Evolutionary conservation across 129 eudicot genomes (phyloP).

Genomic region (Helichrysum umbraculigerum): DNA sequence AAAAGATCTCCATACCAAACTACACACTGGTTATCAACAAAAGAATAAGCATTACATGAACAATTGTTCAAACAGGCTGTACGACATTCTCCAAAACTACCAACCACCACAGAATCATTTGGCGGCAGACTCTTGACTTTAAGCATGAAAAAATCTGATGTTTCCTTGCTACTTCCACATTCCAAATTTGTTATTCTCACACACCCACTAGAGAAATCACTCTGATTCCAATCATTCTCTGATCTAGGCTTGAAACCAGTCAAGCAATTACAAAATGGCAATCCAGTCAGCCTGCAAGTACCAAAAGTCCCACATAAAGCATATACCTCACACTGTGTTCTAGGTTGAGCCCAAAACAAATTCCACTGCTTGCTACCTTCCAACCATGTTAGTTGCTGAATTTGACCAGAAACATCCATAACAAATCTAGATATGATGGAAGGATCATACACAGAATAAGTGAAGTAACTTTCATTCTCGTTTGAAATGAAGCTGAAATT

Average conservation of each 20-base stretch:
- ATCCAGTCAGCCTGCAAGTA: slow-evolving; percentile 42
- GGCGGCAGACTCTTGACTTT: slow-evolving; percentile 6
- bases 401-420: slow-evolving; percentile 65
- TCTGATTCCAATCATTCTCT: slow-evolving; percentile 51
- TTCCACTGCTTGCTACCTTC: slow-evolving; percentile 45
- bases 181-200: slow-evolving; percentile 42
- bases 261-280: slow-evolving; percentile 66
- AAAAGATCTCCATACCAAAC: slow-evolving; percentile 51
- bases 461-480: slow-evolving; percentile 60
- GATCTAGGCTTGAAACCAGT: slow-evolving; percentile 50
- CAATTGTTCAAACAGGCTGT: slow-evolving; percentile 48
- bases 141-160: slow-evolving; percentile 33
- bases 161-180: slow-evolving; percentile 38
- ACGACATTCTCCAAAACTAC: slow-evolving; percentile 39
- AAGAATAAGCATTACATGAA: slow-evolving; percentile 65
- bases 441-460: slow-evolving; percentile 45
- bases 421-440: slow-evolving; percentile 46
- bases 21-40: slow-evolving; percentile 41
- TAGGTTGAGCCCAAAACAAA: slow-evolving; percentile 74
- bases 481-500: slow-evolving; percentile 49
- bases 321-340: slow-evolving; percentile 60
- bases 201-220: slow-evolving; percentile 73
- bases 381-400: slow-evolving; percentile 54
- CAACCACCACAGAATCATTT: slow-evolving; percentile 26
- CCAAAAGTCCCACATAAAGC: slow-evolving; percentile 76